phyloP scores from a whole-genome alignment of 352 stramenopile species.

The Phytopythium delawarense region DNA sequence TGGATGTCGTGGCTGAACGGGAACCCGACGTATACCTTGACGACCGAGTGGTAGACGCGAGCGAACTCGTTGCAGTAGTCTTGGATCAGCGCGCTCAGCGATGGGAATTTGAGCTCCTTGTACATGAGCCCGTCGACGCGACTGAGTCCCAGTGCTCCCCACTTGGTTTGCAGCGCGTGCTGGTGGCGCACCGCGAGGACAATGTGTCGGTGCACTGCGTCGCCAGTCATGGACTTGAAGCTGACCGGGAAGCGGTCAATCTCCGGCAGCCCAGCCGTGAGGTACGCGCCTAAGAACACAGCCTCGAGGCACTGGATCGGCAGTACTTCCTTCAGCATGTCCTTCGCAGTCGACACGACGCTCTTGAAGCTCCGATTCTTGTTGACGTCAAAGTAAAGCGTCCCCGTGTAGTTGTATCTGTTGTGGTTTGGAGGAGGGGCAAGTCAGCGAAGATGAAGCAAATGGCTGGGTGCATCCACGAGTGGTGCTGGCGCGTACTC shows the following conservation, averaged over 20 bases:
- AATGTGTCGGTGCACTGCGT: constrained; percentile 74
- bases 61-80: constrained; percentile 69
- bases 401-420: constrained; percentile 88
- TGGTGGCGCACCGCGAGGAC: constrained; percentile 71
- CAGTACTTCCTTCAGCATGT: constrained; percentile 79
- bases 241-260: constrained; percentile 82
- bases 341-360: constrained; percentile 80
- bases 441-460: not conserved
- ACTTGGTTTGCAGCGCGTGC: constrained; percentile 41
- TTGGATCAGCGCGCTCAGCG: constrained; percentile 68
- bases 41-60: constrained; percentile 57
- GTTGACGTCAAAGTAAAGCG: constrained; percentile 80
- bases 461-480: not conserved
- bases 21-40: constrained; percentile 83
- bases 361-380: constrained; percentile 89
- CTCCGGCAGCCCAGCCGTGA: constrained; percentile 63
- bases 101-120: constrained; percentile 80
- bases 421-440: not conserved
- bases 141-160: constrained; percentile 81
- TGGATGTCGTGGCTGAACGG: constrained; percentile 84
- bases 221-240: constrained; percentile 75
- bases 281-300: constrained; percentile 78
- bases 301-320: constrained; percentile 89
- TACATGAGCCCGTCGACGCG: constrained; percentile 82
- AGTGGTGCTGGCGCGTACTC: constrained; percentile 34